Evolutionary conservation across 495 filamentous ascomycete species (phyloP), one percentile per base, ranked within the genome.

Genomic region (Aspergillus sclerotiicarbonarius): DNA sequence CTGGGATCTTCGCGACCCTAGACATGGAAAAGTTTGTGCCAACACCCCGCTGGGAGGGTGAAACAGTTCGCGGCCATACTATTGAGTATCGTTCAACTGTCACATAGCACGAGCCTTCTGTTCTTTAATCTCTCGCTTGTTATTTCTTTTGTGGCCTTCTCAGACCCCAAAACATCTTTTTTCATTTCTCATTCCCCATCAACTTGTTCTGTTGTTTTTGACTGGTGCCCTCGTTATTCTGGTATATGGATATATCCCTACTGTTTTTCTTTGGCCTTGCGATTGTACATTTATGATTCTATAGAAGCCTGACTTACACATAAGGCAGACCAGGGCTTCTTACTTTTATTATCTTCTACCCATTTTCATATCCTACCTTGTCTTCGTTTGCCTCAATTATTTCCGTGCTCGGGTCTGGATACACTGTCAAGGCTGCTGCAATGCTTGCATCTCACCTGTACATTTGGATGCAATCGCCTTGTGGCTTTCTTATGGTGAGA

Each of bases 241-340:
- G 39, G 4, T 33, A 54, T 53, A 15, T 63, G 56, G 41, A 57
- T 56, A 56, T 53, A 51, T 33, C 48, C 59, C 25, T 25, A 25
- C 41, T 20, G n/a, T 8, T 13, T 46, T 46, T 57, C 6, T 30
- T 47, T 64, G 63, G 51, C 64, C 39, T 63, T 63, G 57, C 62
- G 59, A 25, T 61, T 70, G 60, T 57, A 56, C 49, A 62, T 52
- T 56, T 47, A 62, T 49, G 59, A 58, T 32, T 37, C 29, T 41
- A 35, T 41, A 41, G 13, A 41, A 41, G 10, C 37, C n/a, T 6
- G 13, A 41, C 7, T n/a, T 41, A 0, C 37, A 25, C n/a, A n/a
- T n/a, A 41, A n/a, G 37, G 37, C 37, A 41, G 5, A 41, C 13
- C 13, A n/a, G 13, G 37, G 6, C 37, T 41, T 41, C 37, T 41